A percentile compares a stretch with the other conserved stretches of the same genome.
phyloP scores from a whole-genome alignment of 2,329 filamentous ascomycete species.

The Penicillium occitanis region DNA sequence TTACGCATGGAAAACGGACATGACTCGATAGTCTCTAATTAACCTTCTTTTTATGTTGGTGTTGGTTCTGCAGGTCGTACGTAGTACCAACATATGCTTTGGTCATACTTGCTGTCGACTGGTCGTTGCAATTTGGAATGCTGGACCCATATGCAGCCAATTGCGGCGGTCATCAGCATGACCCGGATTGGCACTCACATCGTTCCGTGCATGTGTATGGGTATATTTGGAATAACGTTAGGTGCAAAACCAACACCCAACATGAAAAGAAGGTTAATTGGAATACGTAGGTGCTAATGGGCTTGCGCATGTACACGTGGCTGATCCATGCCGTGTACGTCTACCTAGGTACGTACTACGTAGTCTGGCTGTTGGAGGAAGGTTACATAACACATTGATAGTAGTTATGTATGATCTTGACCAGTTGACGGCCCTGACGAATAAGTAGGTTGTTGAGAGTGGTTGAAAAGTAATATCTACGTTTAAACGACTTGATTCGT shows the following conservation, averaged over 20 bases:
- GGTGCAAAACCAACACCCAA: background rate
- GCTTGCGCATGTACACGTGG: background rate
- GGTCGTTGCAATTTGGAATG: background rate
- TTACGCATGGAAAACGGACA: background rate
- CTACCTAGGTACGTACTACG: background rate
- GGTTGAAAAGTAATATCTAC: background rate
- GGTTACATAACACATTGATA: background rate
- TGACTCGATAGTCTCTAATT: background rate
- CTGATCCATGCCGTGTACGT: background rate
- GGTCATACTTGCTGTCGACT: background rate
- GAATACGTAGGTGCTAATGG: background rate
- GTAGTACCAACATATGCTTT: background rate
- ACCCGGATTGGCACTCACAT: background rate
- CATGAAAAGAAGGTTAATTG: background rate
- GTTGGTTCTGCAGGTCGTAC: background rate
- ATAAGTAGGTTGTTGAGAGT: background rate
- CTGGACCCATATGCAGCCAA: too few species aligned
- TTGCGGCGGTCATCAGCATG: background rate
- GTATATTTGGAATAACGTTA: background rate
- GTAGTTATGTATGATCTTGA: background rate
- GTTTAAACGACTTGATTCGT: background rate
- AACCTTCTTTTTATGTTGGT: background rate
- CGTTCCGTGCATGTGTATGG: background rate
- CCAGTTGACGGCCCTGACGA: background rate
- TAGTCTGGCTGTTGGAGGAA: background rate